These are phyloP conservation scores for Puccinia polysora DNA, from an alignment of 1,284 basidiomycete species.

Conservation along the genomic window DNA sequence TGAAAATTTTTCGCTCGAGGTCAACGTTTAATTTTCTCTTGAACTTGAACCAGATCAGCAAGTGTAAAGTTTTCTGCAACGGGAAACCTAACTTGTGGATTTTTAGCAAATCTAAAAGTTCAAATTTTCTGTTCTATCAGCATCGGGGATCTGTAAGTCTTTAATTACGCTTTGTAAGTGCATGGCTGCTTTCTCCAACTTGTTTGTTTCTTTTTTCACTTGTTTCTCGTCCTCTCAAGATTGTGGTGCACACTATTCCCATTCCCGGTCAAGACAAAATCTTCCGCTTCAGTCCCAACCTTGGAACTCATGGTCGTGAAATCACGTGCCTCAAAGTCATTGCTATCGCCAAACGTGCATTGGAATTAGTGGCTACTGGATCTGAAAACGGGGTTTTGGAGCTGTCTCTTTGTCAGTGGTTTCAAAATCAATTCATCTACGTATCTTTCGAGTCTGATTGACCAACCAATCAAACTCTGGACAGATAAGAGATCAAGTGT, in stretches of 20 bases:
- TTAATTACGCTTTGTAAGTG: too few species aligned
- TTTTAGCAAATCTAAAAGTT: background rate
- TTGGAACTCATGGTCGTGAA: constrained; percentile 10
- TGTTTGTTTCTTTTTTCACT: background rate
- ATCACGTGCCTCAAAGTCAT: constrained; percentile 4
- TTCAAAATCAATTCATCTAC: background rate
- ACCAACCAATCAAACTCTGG: background rate
- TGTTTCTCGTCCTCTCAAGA: background rate
- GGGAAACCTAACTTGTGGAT: constrained; percentile 15
- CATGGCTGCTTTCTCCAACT: too few species aligned
- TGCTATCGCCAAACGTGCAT: background rate
- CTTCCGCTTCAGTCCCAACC: background rate
- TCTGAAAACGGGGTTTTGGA: constrained; percentile 19
- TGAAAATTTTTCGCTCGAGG: background rate
- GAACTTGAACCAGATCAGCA: background rate
- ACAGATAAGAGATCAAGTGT: background rate
- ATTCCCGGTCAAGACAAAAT: background rate
- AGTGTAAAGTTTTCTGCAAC: constrained; percentile 10
- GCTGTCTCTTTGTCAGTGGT: background rate
- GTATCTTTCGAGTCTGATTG: background rate
- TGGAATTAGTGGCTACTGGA: constrained; percentile 17
- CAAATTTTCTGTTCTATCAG: constrained; percentile 6
- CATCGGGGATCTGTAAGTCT: constrained; percentile 15
- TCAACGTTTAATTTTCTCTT: too few species aligned
- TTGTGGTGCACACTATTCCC: background rate